phyloP scores from a whole-genome alignment of 1,284 basidiomycete genomes.

The Rhodotorula glutinis region DNA sequence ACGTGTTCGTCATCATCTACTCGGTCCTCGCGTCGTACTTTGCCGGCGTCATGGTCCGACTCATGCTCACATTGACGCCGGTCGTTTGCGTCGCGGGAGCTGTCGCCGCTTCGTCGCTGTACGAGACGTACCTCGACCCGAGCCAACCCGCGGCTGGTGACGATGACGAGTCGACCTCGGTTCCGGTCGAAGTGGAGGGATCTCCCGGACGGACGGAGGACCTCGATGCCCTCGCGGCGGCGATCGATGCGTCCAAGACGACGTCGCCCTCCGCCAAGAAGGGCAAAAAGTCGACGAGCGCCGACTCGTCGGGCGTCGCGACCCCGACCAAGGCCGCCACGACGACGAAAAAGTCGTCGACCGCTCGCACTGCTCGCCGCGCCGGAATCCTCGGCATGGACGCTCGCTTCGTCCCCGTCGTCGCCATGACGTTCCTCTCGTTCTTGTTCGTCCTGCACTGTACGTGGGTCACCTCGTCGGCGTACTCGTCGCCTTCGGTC shows the following conservation, averaged over 20 bases:
- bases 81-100: constrained; percentile 89
- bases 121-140: constrained; percentile 83
- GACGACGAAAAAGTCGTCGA: constrained; percentile 46
- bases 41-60: constrained; percentile 97
- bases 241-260: constrained; percentile 40
- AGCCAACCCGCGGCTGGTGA: constrained; percentile 45
- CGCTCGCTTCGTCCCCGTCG: constrained; percentile 70
- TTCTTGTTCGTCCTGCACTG: constrained; percentile 87
- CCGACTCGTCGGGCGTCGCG: neutral
- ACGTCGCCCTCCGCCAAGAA: constrained; percentile 54
- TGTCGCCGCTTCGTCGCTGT: constrained; percentile 79
- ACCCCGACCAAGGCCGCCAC: constrained; percentile 42
- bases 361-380: constrained; percentile 34
- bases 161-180: constrained; percentile 47
- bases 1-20: constrained; percentile 98
- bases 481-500: constrained; percentile 97
- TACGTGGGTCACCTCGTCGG: constrained; percentile 91
- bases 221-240: constrained; percentile 48
- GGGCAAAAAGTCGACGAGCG: constrained; percentile 56
- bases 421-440: constrained; percentile 75
- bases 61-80: constrained; percentile 89
- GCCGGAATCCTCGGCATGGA: constrained; percentile 81
- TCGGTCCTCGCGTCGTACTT: constrained; percentile 95
- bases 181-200: constrained; percentile 43
- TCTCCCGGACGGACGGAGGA: constrained; percentile 43